phyloP scores from a whole-genome alignment of 2,329 filamentous ascomycete species.

The Fusarium sulawesiense region DNA sequence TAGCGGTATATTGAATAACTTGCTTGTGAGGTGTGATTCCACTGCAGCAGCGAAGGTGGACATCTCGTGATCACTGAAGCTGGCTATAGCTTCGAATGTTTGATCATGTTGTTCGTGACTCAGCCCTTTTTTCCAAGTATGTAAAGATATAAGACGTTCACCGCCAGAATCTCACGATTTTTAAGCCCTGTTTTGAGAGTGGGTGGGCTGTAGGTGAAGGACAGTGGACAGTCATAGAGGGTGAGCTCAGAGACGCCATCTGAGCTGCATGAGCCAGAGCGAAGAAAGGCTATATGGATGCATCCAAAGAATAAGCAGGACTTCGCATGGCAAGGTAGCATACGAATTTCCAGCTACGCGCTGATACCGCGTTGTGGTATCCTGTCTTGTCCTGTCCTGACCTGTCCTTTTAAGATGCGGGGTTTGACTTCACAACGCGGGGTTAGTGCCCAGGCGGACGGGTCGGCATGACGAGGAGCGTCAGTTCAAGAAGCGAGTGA shows the following conservation, averaged over 20 bases:
- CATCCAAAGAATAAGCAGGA: conserved; percentile 13
- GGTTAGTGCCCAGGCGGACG: conserved; percentile 43
- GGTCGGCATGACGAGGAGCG: conserved; percentile 40
- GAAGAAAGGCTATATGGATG: conserved; percentile 22
- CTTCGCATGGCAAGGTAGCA: conserved; percentile 7
- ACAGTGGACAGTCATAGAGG: conserved; percentile 28
- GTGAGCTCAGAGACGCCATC: conserved; percentile 24
- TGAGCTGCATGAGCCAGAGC: conserved; percentile 34
- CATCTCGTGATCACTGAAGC: conserved; percentile 26
- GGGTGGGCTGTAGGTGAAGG: conserved; percentile 38
- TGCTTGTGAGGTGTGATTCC: conserved; percentile 8
- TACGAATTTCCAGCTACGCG: conserved; percentile 43
- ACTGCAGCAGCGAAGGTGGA: not conserved
- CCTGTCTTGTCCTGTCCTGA: not conserved
- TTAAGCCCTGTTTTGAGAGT: conserved; percentile 21
- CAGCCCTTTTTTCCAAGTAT: conserved; percentile 11
- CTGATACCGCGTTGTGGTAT: conserved; percentile 44
- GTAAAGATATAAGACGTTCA: conserved; percentile 27
- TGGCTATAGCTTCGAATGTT: conserved; percentile 1
- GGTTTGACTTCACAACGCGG: conserved; percentile 45
- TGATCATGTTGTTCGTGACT: conserved; percentile 10
- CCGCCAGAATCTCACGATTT: conserved; percentile 41
- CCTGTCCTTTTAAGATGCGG: conserved; percentile 37
- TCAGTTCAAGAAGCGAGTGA: conserved; percentile 8
- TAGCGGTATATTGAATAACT: conserved; percentile 17